phyloP scores from a whole-genome alignment of 768 basidiomycete genomes.

The Russula earlei region DNA sequence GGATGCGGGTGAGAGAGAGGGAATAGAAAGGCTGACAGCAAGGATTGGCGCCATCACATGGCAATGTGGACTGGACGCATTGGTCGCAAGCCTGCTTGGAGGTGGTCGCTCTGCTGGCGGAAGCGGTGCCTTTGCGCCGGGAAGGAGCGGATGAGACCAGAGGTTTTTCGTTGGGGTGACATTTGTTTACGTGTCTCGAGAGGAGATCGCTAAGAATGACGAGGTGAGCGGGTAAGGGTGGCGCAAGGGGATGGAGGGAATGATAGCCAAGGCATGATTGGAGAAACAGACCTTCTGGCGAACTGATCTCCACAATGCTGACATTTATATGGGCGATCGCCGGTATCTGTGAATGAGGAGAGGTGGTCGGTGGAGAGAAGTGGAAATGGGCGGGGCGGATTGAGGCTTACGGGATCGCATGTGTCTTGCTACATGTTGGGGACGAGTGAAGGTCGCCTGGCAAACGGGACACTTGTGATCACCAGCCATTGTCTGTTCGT shows the following conservation, averaged over 20 bases:
- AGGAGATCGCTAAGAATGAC: slow-evolving; percentile 56
- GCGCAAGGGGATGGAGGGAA: neutral
- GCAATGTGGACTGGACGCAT: slow-evolving; percentile 64
- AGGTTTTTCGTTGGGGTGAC: slow-evolving; percentile 69
- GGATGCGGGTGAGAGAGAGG: slow-evolving; percentile 1
- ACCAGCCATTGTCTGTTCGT: slow-evolving; percentile 45
- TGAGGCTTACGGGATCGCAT: slow-evolving; percentile 77
- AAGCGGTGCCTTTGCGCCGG: slow-evolving; percentile 57
- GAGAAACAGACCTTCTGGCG: slow-evolving; percentile 58
- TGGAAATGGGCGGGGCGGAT: slow-evolving; percentile 11
- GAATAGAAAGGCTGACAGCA: slow-evolving; percentile 43
- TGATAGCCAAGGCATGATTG: neutral
- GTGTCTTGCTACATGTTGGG: slow-evolving; percentile 83
- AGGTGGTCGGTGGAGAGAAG: slow-evolving; percentile 5
- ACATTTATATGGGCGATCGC: slow-evolving; percentile 85
- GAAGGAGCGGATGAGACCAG: slow-evolving; percentile 32
- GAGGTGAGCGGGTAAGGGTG: neutral
- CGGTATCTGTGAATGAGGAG: slow-evolving; percentile 50
- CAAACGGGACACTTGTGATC: slow-evolving; percentile 86
- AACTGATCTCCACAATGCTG: slow-evolving; percentile 86
- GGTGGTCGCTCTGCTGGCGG: slow-evolving; percentile 63
- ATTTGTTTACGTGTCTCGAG: slow-evolving; percentile 81
- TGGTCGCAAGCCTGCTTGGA: slow-evolving; percentile 82
- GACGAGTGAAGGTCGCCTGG: slow-evolving; percentile 78
- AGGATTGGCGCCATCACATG: slow-evolving; percentile 73